Base-by-base conservation (phyloP, 1,284 basidiomycete species). In the Sanghuangporus weigelae region DNA sequence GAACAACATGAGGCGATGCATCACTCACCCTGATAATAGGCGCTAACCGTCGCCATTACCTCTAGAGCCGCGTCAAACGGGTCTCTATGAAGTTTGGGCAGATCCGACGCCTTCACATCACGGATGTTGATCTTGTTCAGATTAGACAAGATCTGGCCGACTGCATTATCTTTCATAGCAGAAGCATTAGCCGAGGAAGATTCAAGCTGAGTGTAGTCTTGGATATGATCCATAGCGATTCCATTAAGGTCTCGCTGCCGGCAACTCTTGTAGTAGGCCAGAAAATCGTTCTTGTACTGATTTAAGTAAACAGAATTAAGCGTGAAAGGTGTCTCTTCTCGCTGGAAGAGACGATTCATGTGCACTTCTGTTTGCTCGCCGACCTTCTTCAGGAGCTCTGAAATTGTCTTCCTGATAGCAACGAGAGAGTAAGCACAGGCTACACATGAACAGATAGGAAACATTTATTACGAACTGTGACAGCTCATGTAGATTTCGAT, bases 21-120 rank as follows among this genome's bases (percentile, higher is more conserved):
- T 65, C 7, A 40, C 67, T 12, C 63, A 86, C 86, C 84, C 79
- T 89, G 86, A 72, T 89, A 91, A 67, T 91, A 91, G 0, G 86
- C 89, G 1, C 86, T 77, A 4, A 87, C 85, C 48, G 85, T 81
- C 0, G 89, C 84, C 85, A 90, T 89, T 67, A 90, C 87, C 14
- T 72, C 70, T 3, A 91, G 70, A 0, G 83, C 85, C 0, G 81
- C 74, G 19, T 85, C 84, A 76, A 79, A 81, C 0, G 73, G 72
- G 66, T 88, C 85, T 0, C 78, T 63, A 0, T 85, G 73, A 0
- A 92, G 70, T 64, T 81, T 84, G 0, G 79, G 72, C 0, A 88
- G 69, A 58, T 86, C 81, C 1, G 71, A 69, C 0, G 79, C 70
- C 42, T 76, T 72, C 2, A 79, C 69, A 0, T 76, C 76, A 0